These are phyloP conservation scores for Psilocybe cubensis DNA, from an alignment of 768 basidiomycete genomes.

Conservation along the genomic window DNA sequence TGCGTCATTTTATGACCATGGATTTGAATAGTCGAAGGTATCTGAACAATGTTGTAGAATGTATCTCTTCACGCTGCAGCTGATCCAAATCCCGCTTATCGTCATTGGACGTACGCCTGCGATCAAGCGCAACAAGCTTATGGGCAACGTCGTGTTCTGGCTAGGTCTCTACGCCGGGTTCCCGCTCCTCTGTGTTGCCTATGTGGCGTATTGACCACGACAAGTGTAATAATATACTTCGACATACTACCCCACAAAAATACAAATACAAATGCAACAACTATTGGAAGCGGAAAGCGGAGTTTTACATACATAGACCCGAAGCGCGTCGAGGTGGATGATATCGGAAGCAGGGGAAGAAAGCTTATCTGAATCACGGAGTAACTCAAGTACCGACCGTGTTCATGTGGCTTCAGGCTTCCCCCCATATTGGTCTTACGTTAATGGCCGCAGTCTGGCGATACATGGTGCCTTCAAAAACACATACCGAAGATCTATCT, in stretches of 20 bases:
- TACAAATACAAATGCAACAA: not conserved
- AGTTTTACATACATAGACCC: too few relatives aligned
- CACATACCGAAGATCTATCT: not conserved
- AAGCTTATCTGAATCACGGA: not conserved
- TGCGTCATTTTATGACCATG: slow-evolving; percentile 31
- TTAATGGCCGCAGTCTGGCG: not conserved
- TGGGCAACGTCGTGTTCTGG: slow-evolving; percentile 94
- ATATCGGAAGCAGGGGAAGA: not conserved
- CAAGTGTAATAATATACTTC: not conserved
- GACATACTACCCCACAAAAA: not conserved
- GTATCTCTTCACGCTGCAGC: slow-evolving; percentile 83
- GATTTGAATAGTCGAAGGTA: not conserved
- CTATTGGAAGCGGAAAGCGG: not conserved
- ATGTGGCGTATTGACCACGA: slow-evolving; percentile 41
- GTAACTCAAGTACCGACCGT: not conserved
- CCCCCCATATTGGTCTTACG: too few relatives aligned
- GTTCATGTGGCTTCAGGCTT: too few relatives aligned
- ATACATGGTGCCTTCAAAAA: not conserved
- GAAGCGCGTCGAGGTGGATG: not conserved
- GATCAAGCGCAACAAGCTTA: slow-evolving; percentile 78
- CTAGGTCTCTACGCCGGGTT: slow-evolving; percentile 89
- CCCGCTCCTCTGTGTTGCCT: slow-evolving; percentile 86
- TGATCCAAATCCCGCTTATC: slow-evolving; percentile 93
- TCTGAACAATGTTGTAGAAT: slow-evolving; percentile 47
- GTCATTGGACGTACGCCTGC: slow-evolving; percentile 74